A percentile compares a stretch with the other conserved stretches of the same genome.
Conservation (phyloP, 1,284 basidiomycete species). For the Ceratobasidium sp. region DNA sequence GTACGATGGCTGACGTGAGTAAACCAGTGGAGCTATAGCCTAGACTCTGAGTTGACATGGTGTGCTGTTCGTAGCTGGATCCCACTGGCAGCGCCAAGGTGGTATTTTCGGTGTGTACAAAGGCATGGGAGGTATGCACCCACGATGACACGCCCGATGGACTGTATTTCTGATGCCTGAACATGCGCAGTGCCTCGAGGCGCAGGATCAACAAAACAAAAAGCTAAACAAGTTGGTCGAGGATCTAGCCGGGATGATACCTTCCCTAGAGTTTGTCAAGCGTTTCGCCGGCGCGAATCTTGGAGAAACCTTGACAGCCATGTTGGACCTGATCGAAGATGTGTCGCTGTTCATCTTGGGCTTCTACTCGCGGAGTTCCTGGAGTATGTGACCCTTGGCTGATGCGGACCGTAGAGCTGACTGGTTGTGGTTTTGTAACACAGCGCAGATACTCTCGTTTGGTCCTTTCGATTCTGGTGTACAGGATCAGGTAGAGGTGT, state of each 20-base stretch:
- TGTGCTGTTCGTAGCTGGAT: background rate
- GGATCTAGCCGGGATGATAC: background rate
- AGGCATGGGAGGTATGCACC: no score
- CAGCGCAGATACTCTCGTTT: background rate
- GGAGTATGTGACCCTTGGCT: background rate
- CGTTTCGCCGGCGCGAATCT: background rate
- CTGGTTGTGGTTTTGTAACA: background rate
- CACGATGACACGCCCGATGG: no score
- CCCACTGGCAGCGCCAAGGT: no score
- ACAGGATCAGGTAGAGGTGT: background rate
- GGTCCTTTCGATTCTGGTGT: background rate
- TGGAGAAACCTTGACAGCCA: background rate
- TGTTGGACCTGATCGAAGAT: no score
- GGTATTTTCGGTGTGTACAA: no score
- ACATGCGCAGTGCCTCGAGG: no score
- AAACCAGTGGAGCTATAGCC: background rate
- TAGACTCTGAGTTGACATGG: background rate
- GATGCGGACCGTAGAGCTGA: no score
- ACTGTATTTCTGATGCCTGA: no score
- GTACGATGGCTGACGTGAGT: conserved; percentile 10
- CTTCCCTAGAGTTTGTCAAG: background rate
- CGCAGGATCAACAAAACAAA: no score
- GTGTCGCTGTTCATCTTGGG: no score
- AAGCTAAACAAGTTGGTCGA: background rate
- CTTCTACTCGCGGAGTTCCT: background rate